Percentiles rank a stretch among this genome's conserved stretches.
phyloP scores from a whole-genome alignment of 176 grass and related monocot genomes.

The Hyparrhenia diplandra region DNA sequence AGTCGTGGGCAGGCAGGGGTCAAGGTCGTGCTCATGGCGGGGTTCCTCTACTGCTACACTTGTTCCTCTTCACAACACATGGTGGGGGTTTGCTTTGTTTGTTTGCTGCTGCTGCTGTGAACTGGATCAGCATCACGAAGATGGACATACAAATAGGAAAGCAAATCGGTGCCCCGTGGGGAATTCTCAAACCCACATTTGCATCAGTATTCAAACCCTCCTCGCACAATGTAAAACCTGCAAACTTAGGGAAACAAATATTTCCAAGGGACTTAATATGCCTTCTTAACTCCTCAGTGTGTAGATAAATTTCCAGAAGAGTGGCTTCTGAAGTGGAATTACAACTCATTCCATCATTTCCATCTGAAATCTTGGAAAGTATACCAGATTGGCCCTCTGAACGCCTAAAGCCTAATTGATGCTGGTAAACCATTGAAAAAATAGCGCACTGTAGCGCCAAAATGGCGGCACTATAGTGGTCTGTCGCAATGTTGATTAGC shows the following conservation, averaged over 20 bases:
- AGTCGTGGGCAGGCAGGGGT: no score
- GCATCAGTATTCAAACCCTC: conserved; percentile 74
- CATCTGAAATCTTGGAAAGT: conserved; percentile 22
- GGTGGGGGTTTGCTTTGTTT: no score
- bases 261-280: conserved; percentile 79
- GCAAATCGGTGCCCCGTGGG: conserved; percentile 78
- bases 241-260: conserved; percentile 85
- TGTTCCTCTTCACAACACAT: no score
- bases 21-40: no score
- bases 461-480: no score
- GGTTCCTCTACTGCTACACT: no score
- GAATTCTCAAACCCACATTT: conserved; percentile 76
- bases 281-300: conserved; percentile 87
- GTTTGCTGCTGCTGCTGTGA: no score
- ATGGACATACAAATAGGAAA: conserved; percentile 94
- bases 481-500: no score
- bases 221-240: conserved; percentile 63
- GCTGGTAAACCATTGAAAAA: conserved; percentile 67
- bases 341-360: conserved; percentile 1
- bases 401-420: conserved; percentile 69
- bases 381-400: conserved; percentile 17
- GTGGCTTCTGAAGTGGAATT: conserved; percentile 61
- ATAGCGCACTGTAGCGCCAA: no score
- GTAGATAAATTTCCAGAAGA: conserved; percentile 84
- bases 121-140: no score